Evolutionary conservation across 176 grass and related monocot species (phyloP), one percentile per base, ranked within the genome.

Genomic region (Elymus sibiricus): DNA sequence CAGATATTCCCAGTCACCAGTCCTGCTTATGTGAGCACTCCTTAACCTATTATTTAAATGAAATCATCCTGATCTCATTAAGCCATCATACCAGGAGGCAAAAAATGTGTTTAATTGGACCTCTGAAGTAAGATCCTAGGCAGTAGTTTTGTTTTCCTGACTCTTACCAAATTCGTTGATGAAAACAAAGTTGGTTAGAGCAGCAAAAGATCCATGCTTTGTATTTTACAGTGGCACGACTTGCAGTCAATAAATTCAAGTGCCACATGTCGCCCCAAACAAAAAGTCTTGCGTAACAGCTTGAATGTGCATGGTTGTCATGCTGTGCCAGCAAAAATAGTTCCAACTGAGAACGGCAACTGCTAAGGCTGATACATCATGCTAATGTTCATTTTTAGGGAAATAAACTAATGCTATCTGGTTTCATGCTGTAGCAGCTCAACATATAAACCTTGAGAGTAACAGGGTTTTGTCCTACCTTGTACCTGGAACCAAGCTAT

Each of bases 121-220:
- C 70, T 81, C 68, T 77, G 80, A 76, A 82, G 88, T 81, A 78
- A 77, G 83, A 86, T 90, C 47, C 88, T 77, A 77, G 70, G 38
- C 28, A 89, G 5, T 85, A 65, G 16, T 85, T 61, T 76, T 25
- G 79, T 31, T 60, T 74, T 39, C 21, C 11, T 56, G 53, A 32
- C 35, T 44, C 61, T 40, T 79, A 22, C 71, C 59, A 55, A 79
- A 27, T 42, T 1, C 17, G 61, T 84, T 79, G 87, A 55, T 79
- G 56, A 79, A 64, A 84, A 79, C 87, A 84, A 73, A 24, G 81
- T 42, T 64, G 74, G 6, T 28, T 13, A 74, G 17, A 29, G 25
- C 34, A 58, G 84, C 40, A 40, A 84, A 88, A 64, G 22, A 24
- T n/a, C 10, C 64, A 73, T 73, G 65, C 75, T 79, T 88, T 17